Evolutionary conservation across 2,329 filamentous ascomycete genomes (phyloP), one percentile per base, ranked within the genome.

Genomic region (Arachnopeziza araneosa): DNA sequence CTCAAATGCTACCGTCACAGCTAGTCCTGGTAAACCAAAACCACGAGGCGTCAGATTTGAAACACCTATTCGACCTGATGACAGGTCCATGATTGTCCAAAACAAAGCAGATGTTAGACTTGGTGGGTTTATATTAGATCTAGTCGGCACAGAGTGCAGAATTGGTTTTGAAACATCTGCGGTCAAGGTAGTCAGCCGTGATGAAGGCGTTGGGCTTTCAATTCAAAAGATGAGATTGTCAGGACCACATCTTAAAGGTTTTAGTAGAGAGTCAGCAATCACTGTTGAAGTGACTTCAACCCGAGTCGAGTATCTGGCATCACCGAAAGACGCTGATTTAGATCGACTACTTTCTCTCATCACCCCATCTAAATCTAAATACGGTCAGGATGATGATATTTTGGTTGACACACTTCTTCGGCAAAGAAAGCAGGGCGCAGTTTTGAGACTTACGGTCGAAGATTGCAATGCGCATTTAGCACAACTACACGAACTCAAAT

Each of bases 301-400:
- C 24, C 81, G 87, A 1, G 70, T 95, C 24, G 88, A 93, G 60
- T 96, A 90, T 68, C 75, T 91, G 1, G 81, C 82, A 62, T 76
- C 82, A 0, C 93, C 95, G 0, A 87, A 88, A 63, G 88, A 96
- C 66, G 78, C 81, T 21, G 95, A 99, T 72, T 79, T 99, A 0
- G 89, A 93, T 69, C 84, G 87, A 36, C 80, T 99, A 1, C 77
- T 99, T 0, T 88, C 90, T 56, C 80, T 99, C 56, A 90, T 99
- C 58, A 96, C 90, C 7, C 96, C 95, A 0, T 96, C 93, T 0
- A 95, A 92, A 65, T 86, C 95, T 72, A 91, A 93, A 64, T 97
- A 87, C 65, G 88, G 93, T 62, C 85, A 87, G 53, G 90, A 96
- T 62, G 91, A 97, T 67, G 93, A 98, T 69, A 96, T 99, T 62